Evolutionary conservation across 108 stramenopile genomes (phyloP), one percentile per base, ranked within the genome.

Genomic region (Mediolabrus comicus): DNA sequence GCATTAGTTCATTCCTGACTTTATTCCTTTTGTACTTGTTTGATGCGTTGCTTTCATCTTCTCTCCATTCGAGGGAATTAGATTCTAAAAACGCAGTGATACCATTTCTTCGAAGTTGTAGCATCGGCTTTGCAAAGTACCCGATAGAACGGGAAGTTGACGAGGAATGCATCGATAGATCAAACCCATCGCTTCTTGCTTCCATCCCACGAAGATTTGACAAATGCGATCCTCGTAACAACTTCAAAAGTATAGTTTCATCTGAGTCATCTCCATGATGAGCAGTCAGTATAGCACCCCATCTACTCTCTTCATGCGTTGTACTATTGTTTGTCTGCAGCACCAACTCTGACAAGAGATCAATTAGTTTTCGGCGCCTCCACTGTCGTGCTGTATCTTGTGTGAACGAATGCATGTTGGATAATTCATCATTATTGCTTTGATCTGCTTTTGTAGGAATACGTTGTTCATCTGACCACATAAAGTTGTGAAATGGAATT

Each of bases 201-300:
- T 84, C 81, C 86, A 91, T 91, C 24, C 90, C 90, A 2, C 62
- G 62, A 28, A 89, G 65, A 76, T 95, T 92, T 31, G 86, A 70
- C 32, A 95, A 57, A 65, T 95, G 92, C 7, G 84, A 83, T 14
- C 95, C 95, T 12, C 95, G 84, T 9, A 95, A 46, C 9, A 92
- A 55, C 74, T 95, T 95, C 27, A 95, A 67, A n/a, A 92, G 54
- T 28, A 93, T 59, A 1, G 90, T 89, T 78, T 95, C 91, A 25
- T 79, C 83, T 9, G 86, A 83, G 77, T 92, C 95, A 83, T 95
- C 90, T 32, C 72, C 36, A 64, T 95, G 95, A 72, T 95, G 95
- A 8, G 90, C 95, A 8, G 92, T 92, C 9, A 95, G 70, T 31
- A 95, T 86, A 1, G 86, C 57, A 38, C 94, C 90, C 72, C 67